Percentiles rank a stretch among this genome's conserved stretches.
These are phyloP conservation scores for Pelargonium fulgidum DNA, from an alignment of 441 rosid species.

Conservation along the genomic window DNA sequence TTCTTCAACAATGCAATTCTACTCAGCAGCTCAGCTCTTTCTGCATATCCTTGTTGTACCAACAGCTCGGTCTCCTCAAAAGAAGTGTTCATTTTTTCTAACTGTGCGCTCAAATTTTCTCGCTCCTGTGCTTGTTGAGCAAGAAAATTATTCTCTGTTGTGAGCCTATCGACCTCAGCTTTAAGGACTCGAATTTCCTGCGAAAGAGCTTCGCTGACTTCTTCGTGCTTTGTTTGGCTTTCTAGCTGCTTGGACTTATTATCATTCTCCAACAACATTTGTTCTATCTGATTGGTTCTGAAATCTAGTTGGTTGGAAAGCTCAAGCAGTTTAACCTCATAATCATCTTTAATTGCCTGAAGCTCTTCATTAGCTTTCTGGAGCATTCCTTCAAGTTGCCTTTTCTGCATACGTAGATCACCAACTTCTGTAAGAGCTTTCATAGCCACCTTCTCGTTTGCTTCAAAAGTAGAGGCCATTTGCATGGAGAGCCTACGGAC, in stretches of 20 bases:
- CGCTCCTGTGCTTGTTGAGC: slow-evolving; percentile 34
- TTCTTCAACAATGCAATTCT: slow-evolving; percentile 39
- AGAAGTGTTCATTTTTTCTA: slow-evolving; percentile 37
- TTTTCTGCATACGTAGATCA: slow-evolving; percentile 50
- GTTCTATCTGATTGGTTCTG: slow-evolving; percentile 39
- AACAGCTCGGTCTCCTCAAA: slow-evolving; percentile 34
- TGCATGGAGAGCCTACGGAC: slow-evolving; percentile 61
- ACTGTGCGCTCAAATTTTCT: slow-evolving; percentile 38
- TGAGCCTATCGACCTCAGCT: slow-evolving; percentile 47
- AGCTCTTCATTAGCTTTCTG: slow-evolving; percentile 46
- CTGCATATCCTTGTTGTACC: slow-evolving; percentile 36
- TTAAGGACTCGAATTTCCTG: slow-evolving; percentile 39
- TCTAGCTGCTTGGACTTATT: slow-evolving; percentile 50
- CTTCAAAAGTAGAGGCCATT: slow-evolving; percentile 59
- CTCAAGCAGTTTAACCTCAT: slow-evolving; percentile 41
- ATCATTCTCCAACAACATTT: slow-evolving; percentile 36
- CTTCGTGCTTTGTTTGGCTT: slow-evolving; percentile 41
- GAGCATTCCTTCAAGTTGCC: slow-evolving; percentile 49
- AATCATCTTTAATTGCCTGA: slow-evolving; percentile 32
- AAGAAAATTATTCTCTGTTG: slow-evolving; percentile 30
- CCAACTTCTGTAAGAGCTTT: slow-evolving; percentile 61
- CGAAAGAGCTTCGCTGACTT: slow-evolving; percentile 31
- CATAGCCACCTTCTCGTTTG: slow-evolving; percentile 66
- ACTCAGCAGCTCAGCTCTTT: slow-evolving; percentile 38
- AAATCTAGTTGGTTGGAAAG: slow-evolving; percentile 38